Evolutionary conservation across 257 asterid genomes (phyloP).

Genomic region (Misopates orontium): DNA sequence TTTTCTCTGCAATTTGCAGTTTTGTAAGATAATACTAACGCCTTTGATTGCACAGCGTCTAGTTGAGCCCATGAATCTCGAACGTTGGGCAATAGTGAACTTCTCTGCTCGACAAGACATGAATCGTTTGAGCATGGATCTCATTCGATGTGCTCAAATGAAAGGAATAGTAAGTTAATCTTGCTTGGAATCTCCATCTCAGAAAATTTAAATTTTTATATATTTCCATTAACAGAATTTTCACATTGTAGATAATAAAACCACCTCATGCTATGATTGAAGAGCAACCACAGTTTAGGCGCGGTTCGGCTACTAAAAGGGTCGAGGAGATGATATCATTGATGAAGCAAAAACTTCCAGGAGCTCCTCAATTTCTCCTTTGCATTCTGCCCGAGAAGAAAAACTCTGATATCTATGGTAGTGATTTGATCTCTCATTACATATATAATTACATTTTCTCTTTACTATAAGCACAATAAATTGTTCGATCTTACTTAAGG

Average conservation of each 20-base stretch:
- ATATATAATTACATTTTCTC: neutral
- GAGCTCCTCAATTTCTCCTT: slow-evolving; percentile 53
- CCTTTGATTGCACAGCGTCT: slow-evolving; percentile 43
- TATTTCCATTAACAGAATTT: neutral
- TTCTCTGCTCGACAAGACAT: slow-evolving; percentile 59
- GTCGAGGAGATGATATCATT: slow-evolving; percentile 56
- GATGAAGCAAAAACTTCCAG: slow-evolving; percentile 42
- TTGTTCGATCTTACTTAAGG: slow-evolving; percentile 43
- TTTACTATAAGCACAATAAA: neutral
- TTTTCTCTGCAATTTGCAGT: neutral
- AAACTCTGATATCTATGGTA: slow-evolving; percentile 72
- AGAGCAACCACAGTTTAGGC: slow-evolving; percentile 46
- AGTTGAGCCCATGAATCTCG: slow-evolving; percentile 41
- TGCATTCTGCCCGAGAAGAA: slow-evolving; percentile 69
- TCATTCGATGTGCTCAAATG: slow-evolving; percentile 43
- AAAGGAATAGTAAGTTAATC: slow-evolving; percentile 69
- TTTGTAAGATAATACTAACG: neutral
- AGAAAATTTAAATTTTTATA: neutral
- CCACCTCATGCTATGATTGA: slow-evolving; percentile 33
- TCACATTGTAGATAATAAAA: slow-evolving; percentile 23
- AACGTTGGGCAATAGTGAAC: slow-evolving; percentile 58
- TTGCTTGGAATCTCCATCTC: neutral
- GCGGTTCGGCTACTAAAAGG: slow-evolving; percentile 45
- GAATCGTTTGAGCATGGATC: slow-evolving; percentile 28
- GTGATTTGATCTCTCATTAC: neutral